Base-by-base conservation (phyloP, 2,329 filamentous ascomycete genomes). In the Lachnellula cervina region DNA sequence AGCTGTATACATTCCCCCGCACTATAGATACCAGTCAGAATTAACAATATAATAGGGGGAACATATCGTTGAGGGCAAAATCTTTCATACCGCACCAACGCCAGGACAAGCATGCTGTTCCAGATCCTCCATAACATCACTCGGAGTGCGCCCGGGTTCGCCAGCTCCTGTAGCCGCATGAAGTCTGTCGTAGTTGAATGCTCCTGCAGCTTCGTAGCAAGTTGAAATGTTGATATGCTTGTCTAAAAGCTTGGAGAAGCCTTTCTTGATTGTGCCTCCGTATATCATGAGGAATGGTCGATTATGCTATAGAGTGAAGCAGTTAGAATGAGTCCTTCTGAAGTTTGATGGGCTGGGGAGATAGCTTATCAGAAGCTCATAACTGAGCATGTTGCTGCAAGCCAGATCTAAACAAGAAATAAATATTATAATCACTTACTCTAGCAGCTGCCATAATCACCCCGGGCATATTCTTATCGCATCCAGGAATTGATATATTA, bases 401-500 rank as follows among this genome's bases (percentile, higher is more conserved):
- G n/a, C n/a, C n/a, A 32, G 34, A 40, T 14, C n/a, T 5, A 37
- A 9, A 44, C 21, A 6, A 16, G 16, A 9, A 16, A 9, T 35
- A 4, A 32, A 2, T 54, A 17, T 43, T 34, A n/a, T 17, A 16
- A 40, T 40, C 16, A 40, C 37, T 44, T 44, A 44, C 42, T 17
- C 55, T 38, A 21, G 55, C 55, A 6, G 55, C 55, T 9, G 55
- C 55, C 55, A 57, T 57, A n/a, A 57, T 57, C 16, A 89, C 87
- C 61, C 92, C 92, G 0, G 92, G 92, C 93, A 97, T 97, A 72
- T 97, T 97, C 81, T 97, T 97, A 76, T 97, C 92, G 71, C 92
- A 97, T 11, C 92, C 92, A 0, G 93, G 91, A 64, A 97, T 93
- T 32, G 89, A 86, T 70, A 97, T 92, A 71, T 92, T 95, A 56